Conservation (phyloP, 768 basidiomycete genomes). For the Porpolomopsis calyptriformis region DNA sequence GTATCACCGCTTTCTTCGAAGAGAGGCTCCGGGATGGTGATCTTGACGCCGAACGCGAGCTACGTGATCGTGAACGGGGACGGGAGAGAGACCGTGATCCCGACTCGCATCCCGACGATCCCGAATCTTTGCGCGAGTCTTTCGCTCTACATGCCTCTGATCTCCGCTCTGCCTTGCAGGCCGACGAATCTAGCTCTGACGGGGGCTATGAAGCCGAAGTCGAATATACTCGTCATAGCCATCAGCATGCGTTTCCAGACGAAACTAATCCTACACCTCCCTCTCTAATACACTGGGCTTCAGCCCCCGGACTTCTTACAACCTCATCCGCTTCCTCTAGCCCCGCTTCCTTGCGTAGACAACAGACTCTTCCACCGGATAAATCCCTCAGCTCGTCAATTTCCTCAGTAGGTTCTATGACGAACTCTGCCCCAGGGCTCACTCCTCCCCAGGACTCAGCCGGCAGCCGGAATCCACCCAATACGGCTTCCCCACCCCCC, state of each 20-base stretch:
- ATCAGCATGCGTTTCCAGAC: slow-evolving; percentile 64
- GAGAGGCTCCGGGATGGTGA: slow-evolving; percentile 74
- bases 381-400: slow-evolving; percentile 44
- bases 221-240: slow-evolving; percentile 53
- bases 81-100: slow-evolving; percentile 36
- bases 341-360: slow-evolving; percentile 59
- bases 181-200: slow-evolving; percentile 69
- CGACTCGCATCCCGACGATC: slow-evolving; percentile 48
- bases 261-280: slow-evolving; percentile 26
- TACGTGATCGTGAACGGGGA: slow-evolving; percentile 38
- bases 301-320: slow-evolving; percentile 47
- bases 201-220: slow-evolving; percentile 75
- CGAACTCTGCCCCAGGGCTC: slow-evolving; percentile 51
- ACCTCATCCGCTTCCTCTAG: slow-evolving; percentile 60
- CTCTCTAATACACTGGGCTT: slow-evolving; percentile 42
- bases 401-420: slow-evolving; percentile 43
- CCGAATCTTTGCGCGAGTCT: slow-evolving; percentile 48
- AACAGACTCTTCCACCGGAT: slow-evolving; percentile 59
- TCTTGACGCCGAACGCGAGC: slow-evolving; percentile 58
- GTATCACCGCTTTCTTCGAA: slow-evolving; percentile 92
- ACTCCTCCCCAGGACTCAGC: slow-evolving; percentile 53
- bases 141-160: slow-evolving; percentile 51
- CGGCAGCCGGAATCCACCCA: slow-evolving; percentile 55
- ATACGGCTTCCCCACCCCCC: slow-evolving; percentile 33
- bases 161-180: slow-evolving; percentile 43